Percentiles rank a stretch among this genome's conserved stretches.
Conservation (phyloP, 768 basidiomycete genomes). For the Obba rivulosa region DNA sequence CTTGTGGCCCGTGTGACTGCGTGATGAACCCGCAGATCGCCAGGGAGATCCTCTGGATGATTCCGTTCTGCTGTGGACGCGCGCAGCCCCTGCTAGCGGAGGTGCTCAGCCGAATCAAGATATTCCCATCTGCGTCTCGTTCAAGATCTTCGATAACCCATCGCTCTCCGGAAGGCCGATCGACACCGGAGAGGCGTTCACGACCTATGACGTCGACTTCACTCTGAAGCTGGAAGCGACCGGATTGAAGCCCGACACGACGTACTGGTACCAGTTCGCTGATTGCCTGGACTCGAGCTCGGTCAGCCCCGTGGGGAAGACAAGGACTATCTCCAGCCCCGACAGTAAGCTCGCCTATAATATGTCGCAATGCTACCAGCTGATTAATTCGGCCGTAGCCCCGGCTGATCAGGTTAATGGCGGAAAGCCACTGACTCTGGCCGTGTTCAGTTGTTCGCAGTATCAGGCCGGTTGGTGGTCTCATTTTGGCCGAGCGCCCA, state of each 20-base stretch:
- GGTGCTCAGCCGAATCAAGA: slow-evolving; percentile 37
- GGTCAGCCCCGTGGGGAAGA: slow-evolving; percentile 43
- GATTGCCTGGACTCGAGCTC: slow-evolving; percentile 44
- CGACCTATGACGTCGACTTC: slow-evolving; percentile 52
- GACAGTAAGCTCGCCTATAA: slow-evolving; percentile 33
- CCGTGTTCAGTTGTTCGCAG: slow-evolving; percentile 55
- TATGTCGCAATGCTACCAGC: too few species aligned
- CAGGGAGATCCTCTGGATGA: slow-evolving; percentile 52
- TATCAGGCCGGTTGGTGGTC: slow-evolving; percentile 38
- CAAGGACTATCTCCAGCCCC: slow-evolving; percentile 43
- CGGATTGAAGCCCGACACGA: slow-evolving; percentile 42
- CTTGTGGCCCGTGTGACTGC: slow-evolving; percentile 1
- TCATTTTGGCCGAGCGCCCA: too few species aligned
- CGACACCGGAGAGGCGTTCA: slow-evolving; percentile 46
- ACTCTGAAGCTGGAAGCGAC: slow-evolving; percentile 57
- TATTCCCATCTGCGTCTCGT: slow-evolving; percentile 46
- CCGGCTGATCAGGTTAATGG: slow-evolving; percentile 43
- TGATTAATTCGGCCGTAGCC: slow-evolving; percentile 23
- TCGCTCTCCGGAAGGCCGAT: slow-evolving; percentile 30
- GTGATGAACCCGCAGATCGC: too few species aligned
- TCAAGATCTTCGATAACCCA: slow-evolving; percentile 35
- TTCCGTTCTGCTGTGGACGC: slow-evolving; percentile 55
- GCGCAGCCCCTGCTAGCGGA: slow-evolving; percentile 32
- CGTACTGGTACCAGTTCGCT: slow-evolving; percentile 50
- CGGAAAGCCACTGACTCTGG: slow-evolving; percentile 48